Evolutionary conservation across 179 eudicot species (phyloP), one percentile per base, ranked within the genome.

Genomic region (Pouteria campechiana): DNA sequence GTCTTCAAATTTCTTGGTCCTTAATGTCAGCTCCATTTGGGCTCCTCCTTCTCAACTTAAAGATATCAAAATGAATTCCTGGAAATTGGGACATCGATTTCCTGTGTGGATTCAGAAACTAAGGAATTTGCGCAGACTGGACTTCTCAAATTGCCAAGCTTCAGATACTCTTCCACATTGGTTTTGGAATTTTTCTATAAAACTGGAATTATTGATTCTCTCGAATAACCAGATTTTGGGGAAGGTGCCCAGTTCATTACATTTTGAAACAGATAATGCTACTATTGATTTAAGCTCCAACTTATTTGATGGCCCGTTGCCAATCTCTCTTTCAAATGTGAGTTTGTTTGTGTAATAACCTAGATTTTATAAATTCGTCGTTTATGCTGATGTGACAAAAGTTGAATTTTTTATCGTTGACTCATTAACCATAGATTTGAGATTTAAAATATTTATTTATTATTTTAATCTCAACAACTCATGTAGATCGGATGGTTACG

Each of bases 31-130:
- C 1, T 29, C 6, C 4, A 32, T 47, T 16, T 61, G 67, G 67
- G 7, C 41, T 7, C 62, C 62, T 32, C 62, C 30, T 14, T 57
- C 48, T 19, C 16, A 17, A 2, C 16, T 57, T 7, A 9, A 1
- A 20, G 8, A 9, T 1, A 17, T 57, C 12, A 0, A 10, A 17
- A 34, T 57, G 13, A 32, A 30, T 8, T 10, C 20, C 17, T 48
- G 32, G 22, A 22, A 15, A 2, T n/a, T 57, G 6, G 54, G 34
- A 10, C 28, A 21, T 0, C 15, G 8, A 7, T 48, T 57, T 57
- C 62, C 62, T 10, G 20, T 9, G 5, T 57, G 62, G 62, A 34
- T 57, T 28, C 46, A 38, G n/a, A 6, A 25, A 3, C 46, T 29
- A 4, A 50, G 10, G 8, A 14, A 29, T 7, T 18, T 50, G 9